A percentile compares a stretch with the other conserved stretches of the same genome.
Evolutionary conservation across 2,329 filamentous ascomycete genomes (phyloP).

Genomic region (Cladophialophora exuberans): DNA sequence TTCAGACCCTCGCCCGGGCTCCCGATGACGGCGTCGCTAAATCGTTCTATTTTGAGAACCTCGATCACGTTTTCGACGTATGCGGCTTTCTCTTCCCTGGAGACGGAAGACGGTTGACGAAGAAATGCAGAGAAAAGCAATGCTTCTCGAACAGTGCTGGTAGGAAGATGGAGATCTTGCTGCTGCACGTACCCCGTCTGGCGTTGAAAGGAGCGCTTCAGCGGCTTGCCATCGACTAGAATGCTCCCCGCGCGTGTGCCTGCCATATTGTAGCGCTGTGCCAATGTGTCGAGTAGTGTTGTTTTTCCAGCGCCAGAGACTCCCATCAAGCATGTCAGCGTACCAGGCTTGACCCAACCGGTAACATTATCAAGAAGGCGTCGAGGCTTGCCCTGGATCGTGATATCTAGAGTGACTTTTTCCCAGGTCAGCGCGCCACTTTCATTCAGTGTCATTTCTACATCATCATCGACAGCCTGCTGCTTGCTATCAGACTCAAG

Average conservation of each 20-base stretch:
- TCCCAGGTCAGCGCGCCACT: conserved; percentile 54
- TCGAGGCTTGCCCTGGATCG: conserved; percentile 55
- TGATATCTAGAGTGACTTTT: conserved; percentile 58
- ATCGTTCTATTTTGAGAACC: conserved; percentile 84
- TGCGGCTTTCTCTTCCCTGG: conserved; percentile 73
- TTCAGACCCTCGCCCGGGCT: conserved; percentile 75
- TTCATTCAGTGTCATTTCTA: conserved; percentile 21
- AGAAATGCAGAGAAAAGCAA: conserved; percentile 82
- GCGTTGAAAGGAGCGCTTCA: conserved; percentile 62
- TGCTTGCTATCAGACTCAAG: conserved; percentile 45
- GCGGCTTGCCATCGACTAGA: conserved; percentile 63
- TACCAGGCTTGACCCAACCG: conserved; percentile 60
- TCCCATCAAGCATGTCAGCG: conserved; percentile 62
- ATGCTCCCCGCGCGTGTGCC: conserved; percentile 68
- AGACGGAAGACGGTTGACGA: conserved; percentile 75
- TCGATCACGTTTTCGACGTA: conserved; percentile 89
- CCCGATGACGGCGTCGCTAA: conserved; percentile 85
- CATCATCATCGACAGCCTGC: conserved; percentile 22
- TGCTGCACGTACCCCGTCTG: conserved; percentile 71
- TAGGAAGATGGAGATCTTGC: conserved; percentile 67
- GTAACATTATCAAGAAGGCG: conserved; percentile 58
- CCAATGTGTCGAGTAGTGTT: conserved; percentile 61
- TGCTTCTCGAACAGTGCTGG: conserved; percentile 68
- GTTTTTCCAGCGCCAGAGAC: conserved; percentile 66
- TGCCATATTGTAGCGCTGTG: conserved; percentile 65